Evolutionary conservation across 768 basidiomycete genomes (phyloP), one percentile per base, ranked within the genome.

Genomic region (Trichaptum fuscoviolaceum): DNA sequence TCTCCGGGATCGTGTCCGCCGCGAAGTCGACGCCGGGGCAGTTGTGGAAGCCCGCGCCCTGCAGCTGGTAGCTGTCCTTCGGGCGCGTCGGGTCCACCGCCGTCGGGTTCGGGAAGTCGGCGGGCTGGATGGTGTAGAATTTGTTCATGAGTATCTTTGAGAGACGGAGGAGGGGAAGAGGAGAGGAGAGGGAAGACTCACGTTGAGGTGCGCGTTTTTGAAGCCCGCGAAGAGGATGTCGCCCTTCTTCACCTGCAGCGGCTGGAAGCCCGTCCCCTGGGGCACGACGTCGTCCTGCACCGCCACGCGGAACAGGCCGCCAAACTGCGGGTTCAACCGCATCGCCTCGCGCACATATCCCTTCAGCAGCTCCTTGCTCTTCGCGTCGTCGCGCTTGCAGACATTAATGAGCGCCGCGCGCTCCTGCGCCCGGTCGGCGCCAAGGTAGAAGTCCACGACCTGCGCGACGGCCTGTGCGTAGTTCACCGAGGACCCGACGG

Each of bases 341-440:
- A 85, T 80, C 0, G 80, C 85, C 70, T 87, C 84, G 26, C 80
- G 73, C 17, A 83, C 80, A 69, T 86, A 87, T 23, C 84, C 85
- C 9, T 72, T 75, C 7, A 86, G 70, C 25, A 80, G 65, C 42
- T 79, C 75, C 7, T 70, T 71, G 63, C 78, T 78, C 34, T 74
- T 68, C 3, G 70, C 61, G 66, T 80, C 79, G 7, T 72, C 72
- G 35, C 72, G 71, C 30, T 75, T 69, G 5, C 77, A 73, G 0
- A 84, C 74, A 59, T 74, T 67, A 26, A 79, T 57, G 34, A 85
- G 80, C 23, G 80, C 77, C 0, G 71, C 75, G 12, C 77, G 73
- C 67, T 85, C 82, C 61, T 72, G 72, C 8, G 75, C 76, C 18
- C 76, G 77, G 24, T 70, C 72, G 52, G 80, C 80, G 57, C 80